A percentile compares a stretch with the other conserved stretches of the same genome.
Conservation (phyloP, 78 protist species). For the Dictyostelium capitatum region DNA sequence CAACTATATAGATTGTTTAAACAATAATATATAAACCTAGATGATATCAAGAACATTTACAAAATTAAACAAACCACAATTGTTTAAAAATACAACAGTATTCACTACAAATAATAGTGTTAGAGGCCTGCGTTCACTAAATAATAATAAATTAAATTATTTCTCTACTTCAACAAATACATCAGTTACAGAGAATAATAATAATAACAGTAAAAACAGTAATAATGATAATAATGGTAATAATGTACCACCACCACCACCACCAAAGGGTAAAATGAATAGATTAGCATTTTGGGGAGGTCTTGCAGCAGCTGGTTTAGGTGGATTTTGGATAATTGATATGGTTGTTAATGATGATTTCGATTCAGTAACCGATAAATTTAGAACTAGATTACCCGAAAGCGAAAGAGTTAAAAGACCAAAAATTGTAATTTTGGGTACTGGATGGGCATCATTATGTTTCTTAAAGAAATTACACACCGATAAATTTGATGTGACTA, state of each 20-base stretch:
- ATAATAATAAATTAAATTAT: not conserved
- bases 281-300: conserved; percentile 32
- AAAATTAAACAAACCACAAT: not conserved
- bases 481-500: conserved; percentile 48
- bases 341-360: conserved; percentile 39
- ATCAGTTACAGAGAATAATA: not conserved
- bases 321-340: conserved; percentile 18
- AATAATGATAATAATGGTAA: not conserved
- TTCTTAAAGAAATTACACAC: conserved; percentile 62
- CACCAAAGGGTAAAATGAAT: conserved; percentile 30
- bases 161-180: not conserved
- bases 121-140: not conserved
- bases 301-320: conserved; percentile 5
- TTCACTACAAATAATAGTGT: not conserved
- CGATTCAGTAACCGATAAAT: conserved; percentile 50
- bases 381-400: conserved; percentile 48
- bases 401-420: conserved; percentile 46
- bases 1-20: not conserved
- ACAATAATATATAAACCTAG: not conserved
- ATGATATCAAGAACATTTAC: conserved; percentile 8
- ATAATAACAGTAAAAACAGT: not conserved
- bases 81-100: not conserved
- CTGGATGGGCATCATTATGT: conserved; percentile 81
- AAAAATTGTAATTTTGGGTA: conserved; percentile 59
- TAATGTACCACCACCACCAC: not conserved